These are phyloP conservation scores for Kwoniella mangroviensis DNA, from an alignment of 768 basidiomycete species.

Conservation along the genomic window DNA sequence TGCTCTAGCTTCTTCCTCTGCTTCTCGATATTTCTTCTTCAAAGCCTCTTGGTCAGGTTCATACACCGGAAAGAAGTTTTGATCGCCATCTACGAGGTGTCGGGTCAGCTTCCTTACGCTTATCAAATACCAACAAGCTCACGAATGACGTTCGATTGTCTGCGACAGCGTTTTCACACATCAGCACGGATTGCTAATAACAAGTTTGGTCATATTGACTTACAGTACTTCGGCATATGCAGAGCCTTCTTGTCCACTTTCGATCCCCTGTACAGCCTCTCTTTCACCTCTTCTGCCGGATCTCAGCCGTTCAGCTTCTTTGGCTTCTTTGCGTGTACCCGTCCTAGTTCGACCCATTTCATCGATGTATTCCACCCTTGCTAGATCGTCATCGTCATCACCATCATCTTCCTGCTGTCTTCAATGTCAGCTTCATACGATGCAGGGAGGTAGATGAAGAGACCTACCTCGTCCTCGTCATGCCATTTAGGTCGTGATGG, in stretches of 20 bases:
- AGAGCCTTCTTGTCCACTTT: conserved; percentile 18
- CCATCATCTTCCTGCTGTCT: conserved; percentile 23
- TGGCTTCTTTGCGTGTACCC: conserved; percentile 50
- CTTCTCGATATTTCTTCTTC: conserved; percentile 62
- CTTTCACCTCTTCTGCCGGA: not conserved
- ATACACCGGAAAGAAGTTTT: conserved; percentile 84
- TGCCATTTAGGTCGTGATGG: conserved; percentile 24
- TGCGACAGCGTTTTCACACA: conserved; percentile 11
- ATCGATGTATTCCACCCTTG: conserved; percentile 53
- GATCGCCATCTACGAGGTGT: conserved; percentile 65
- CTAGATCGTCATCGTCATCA: conserved; percentile 34
- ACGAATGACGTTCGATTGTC: conserved; percentile 56
- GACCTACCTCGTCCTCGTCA: conserved; percentile 12
- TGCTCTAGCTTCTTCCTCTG: conserved; percentile 69
- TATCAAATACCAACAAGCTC: conserved; percentile 4
- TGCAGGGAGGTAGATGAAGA: too few species aligned
- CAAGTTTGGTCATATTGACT: conserved; percentile 22
- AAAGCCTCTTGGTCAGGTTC: conserved; percentile 73
- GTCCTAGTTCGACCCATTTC: conserved; percentile 54
- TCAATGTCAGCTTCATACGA: not conserved
- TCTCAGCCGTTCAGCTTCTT: conserved; percentile 36
- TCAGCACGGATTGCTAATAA: not conserved
- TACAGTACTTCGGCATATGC: conserved; percentile 56
- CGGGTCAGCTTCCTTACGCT: not conserved
- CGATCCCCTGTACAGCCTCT: not conserved